These are phyloP conservation scores for Nephelium lappaceum DNA, from an alignment of 345 rosid species.

Conservation along the genomic window DNA sequence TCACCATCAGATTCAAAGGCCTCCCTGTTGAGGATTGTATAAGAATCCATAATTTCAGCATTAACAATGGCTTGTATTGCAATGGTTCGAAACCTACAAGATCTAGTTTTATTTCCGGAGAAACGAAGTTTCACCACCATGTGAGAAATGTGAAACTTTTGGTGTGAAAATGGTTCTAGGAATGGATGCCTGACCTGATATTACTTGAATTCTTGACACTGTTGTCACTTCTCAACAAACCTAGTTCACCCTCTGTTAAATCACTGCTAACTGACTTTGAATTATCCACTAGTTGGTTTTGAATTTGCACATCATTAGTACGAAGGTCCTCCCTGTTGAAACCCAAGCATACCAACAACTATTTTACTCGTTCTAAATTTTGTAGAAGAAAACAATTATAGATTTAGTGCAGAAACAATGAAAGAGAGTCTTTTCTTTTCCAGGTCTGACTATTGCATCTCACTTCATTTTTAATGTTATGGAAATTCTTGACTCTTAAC, in stretches of 20 bases:
- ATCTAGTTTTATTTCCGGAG: not conserved
- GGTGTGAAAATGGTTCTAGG: not conserved
- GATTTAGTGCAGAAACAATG: not conserved
- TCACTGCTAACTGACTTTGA: slow-evolving; percentile 24
- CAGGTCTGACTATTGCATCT: not conserved
- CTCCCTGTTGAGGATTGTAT: slow-evolving; percentile 32
- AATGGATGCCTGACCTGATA: slow-evolving; percentile 36
- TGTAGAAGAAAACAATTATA: not conserved
- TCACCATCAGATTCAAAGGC: slow-evolving; percentile 25
- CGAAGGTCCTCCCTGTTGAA: slow-evolving; percentile 36
- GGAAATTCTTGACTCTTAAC: not conserved
- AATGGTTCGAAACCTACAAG: not conserved
- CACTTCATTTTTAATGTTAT: not conserved
- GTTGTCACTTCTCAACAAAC: slow-evolving; percentile 29
- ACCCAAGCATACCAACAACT: not conserved
- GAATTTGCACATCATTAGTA: slow-evolving; percentile 28
- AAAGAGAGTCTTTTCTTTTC: not conserved
- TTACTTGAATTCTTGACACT: slow-evolving; percentile 27
- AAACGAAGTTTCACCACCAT: not conserved
- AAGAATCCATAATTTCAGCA: slow-evolving; percentile 15
- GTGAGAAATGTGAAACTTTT: not conserved
- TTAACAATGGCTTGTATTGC: not conserved
- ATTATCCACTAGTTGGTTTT: slow-evolving; percentile 28
- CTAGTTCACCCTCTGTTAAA: slow-evolving; percentile 26
- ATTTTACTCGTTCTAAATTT: slow-evolving; percentile 8